Evolutionary conservation across 2,329 filamentous ascomycete genomes (phyloP).

Genomic region (Cryphonectria nitschkei): DNA sequence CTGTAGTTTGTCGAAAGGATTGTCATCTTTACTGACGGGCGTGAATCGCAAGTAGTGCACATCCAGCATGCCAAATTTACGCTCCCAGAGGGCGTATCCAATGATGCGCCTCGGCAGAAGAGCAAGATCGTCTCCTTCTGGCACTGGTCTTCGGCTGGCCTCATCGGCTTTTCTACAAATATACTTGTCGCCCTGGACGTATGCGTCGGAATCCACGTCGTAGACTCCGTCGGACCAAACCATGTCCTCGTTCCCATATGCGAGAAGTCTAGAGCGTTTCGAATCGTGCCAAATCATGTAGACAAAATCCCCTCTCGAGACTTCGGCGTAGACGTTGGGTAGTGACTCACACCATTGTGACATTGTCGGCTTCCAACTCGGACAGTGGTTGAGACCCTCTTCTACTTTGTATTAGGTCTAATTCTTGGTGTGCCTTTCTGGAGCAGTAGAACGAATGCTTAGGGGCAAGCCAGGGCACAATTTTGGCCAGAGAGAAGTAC

Average conservation of each 20-base stretch:
- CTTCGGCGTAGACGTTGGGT: too few species aligned
- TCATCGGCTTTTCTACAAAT: background rate
- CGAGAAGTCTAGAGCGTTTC: background rate
- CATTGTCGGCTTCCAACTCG: background rate
- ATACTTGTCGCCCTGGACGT: background rate
- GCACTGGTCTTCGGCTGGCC: background rate
- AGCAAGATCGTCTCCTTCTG: slow-evolving; percentile 10
- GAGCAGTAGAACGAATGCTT: background rate
- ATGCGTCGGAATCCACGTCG: background rate
- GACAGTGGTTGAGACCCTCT: background rate
- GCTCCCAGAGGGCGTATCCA: slow-evolving; percentile 6
- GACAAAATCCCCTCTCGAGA: too few species aligned
- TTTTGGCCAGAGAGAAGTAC: background rate
- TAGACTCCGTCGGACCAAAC: background rate
- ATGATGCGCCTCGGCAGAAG: slow-evolving; percentile 8
- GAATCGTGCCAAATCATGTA: background rate
- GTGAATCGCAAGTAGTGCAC: background rate
- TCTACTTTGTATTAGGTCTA: background rate
- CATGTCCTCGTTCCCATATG: background rate
- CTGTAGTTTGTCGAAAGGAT: background rate
- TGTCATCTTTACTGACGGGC: background rate
- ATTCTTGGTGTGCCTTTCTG: background rate
- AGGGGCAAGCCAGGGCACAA: background rate
- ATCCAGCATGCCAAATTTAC: slow-evolving; percentile 1
- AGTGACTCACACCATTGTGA: too few species aligned